Evolutionary conservation across 2,329 filamentous ascomycete genomes (phyloP), one percentile per base, ranked within the genome.

Genomic region (Fonsecaea monophora): DNA sequence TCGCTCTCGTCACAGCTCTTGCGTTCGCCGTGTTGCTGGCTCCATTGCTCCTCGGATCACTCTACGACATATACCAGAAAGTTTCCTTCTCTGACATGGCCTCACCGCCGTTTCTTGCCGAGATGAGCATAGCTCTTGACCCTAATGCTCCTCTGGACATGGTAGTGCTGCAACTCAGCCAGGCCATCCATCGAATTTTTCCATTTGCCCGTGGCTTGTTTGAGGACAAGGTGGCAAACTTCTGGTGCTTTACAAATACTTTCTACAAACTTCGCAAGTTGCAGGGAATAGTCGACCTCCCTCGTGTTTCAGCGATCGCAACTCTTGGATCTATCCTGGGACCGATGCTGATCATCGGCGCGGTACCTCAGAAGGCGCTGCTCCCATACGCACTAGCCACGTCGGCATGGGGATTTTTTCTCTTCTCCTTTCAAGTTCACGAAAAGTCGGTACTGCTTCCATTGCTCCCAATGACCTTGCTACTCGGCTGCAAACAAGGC

Each of bases 221-320:
- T 74, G 96, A 99, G 80, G 95, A 98, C 82, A 99, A 99, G 79
- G 96, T 99, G 21, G 95, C 95, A 75, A 99, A 99, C 77, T 90
- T 97, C 74, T 99, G 95, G 95, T 99, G 95, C 77, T 90, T 93
- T 4, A 84, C 94, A 64, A 72, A 74, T 60, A 90, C 95, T 0
- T 84, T 96, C 63, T 84, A 97, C 81, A 99, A 99, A 80, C 86
- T 99, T 42, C 67, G 65, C 15, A 87, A 91, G 69, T 95, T 92
- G 71, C 88, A 71, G 37, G 53, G 92, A 0, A 79, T 87, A 2
- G 84, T 86, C 7, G 77, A 92, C 5, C 86, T 99, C 35, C 92
- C 96, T 76, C 87, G 87, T 61, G 86, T 88, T 1, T 92, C 95
- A 1, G 84, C 97, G 1, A 81, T 85, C 0, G 85, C 90, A 1